Base-by-base conservation (phyloP, 768 basidiomycete species). In the Neoboletus magnificus region DNA sequence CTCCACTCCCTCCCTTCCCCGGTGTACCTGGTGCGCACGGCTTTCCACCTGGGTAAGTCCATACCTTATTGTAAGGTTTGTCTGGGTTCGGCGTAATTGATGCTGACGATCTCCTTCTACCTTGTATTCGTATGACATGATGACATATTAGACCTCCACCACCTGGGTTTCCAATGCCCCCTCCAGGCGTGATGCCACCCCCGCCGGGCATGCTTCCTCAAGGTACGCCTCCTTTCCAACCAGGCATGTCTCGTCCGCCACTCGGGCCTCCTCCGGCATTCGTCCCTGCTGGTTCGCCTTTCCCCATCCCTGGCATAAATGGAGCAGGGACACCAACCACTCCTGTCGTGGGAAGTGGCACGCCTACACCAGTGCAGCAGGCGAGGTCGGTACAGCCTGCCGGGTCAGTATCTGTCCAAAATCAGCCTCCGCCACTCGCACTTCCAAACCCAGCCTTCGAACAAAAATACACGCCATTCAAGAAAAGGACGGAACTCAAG, bases 401-500 rank as follows among this genome's bases (percentile, higher is more conserved):
- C 15, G 65, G 67, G 16, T 61, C 69, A 47, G 50, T 62, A 15
- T 61, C 68, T 32, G 29, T 32, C 58, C 71, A 60, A 48, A 61
- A 40, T 58, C 71, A 50, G 49, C 66, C 54, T 7, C 68, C 61
- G 47, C 66, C 48, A 33, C 69, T 79, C 27, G 71, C 62, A 20
- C 71, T 89, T 37, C 89, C 88, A 1, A 79, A 84, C 62, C 77
- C 81, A 10, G 71, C 77, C 5, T 70, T 83, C 37, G 74, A 77
- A 20, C 88, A 91, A 73, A 83, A 79, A 15, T 86, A 89, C 63
- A 82, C 86, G 13, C 77, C 82, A 2, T 83, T 90, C 65, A 93
- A 91, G 77, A 90, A 91, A 69, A 74, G 78, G 15, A 89, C 89
- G 2, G 78, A 79, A 22, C 76, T 93, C 42, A 88, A 91, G 69